phyloP scores from a whole-genome alignment of 2,329 filamentous ascomycete genomes.

The Cladorrhinum sp. region DNA sequence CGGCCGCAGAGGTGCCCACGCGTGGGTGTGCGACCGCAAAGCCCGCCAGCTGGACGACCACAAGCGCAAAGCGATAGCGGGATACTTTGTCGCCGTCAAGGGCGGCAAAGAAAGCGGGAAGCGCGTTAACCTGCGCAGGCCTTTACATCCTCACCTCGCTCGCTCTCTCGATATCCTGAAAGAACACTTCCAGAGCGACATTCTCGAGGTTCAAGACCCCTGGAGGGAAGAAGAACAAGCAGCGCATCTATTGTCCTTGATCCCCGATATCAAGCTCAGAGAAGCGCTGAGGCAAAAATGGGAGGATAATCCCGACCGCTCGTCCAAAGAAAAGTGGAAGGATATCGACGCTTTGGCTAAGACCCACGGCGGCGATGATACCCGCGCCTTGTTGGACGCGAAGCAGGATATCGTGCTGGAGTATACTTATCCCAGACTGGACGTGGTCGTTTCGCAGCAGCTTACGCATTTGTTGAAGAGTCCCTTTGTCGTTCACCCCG shows the following conservation, averaged over 20 bases:
- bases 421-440: conserved; percentile 95
- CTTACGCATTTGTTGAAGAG: conserved; percentile 97
- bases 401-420: conserved; percentile 96
- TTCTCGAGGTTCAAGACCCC: conserved; percentile 82
- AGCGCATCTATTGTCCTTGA: conserved; percentile 75
- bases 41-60: conserved; percentile 82
- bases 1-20: conserved; percentile 91
- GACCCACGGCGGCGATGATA: conserved; percentile 69
- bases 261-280: conserved; percentile 76
- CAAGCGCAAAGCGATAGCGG: conserved; percentile 78
- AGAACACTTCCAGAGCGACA: conserved; percentile 76
- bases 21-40: conserved; percentile 92
- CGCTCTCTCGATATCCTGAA: conserved; percentile 84
- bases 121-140: conserved; percentile 78
- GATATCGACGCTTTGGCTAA: conserved; percentile 88
- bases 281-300: conserved; percentile 85
- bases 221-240: conserved; percentile 70
- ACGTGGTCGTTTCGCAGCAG: conserved; percentile 97
- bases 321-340: conserved; percentile 81
- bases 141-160: conserved; percentile 85
- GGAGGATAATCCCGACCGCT: conserved; percentile 75
- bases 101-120: conserved; percentile 84
- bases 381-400: conserved; percentile 72
- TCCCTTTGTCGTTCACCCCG: conserved; percentile 93
- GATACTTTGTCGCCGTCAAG: conserved; percentile 86